Evolutionary conservation across 495 filamentous ascomycete genomes (phyloP), one percentile per base, ranked within the genome.

Genomic region (Staphylotrichum tortipilum): DNA sequence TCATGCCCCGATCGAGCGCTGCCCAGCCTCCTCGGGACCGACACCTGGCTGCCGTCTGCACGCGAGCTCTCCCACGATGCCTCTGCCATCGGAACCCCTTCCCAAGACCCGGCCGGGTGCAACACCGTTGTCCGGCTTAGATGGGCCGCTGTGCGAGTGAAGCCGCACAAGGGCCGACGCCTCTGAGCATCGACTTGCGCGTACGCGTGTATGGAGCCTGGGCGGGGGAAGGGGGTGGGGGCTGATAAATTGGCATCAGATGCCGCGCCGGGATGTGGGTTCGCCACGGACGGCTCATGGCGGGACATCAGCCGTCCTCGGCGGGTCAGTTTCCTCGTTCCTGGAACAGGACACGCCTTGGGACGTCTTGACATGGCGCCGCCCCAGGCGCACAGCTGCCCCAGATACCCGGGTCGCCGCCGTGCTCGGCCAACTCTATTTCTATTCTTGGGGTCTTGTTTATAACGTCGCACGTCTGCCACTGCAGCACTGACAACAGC

Each of bases 391-490:
- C 26, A 35, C 24, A n/a, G n/a, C n/a, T n/a, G 42, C 59, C 44
- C 52, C 41, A 56, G 47, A 54, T 52, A 59, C 56, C 59, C 41
- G 53, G 56, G 50, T 56, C 31, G 37, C 10, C 18, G 31, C 42
- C 22, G 6, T 44, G 17, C 33, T 36, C 31, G 34, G 23, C 24
- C 55, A 56, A 56, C 56, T 50, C 47, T 50, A 51, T 56, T 52
- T 56, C 59, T 61, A 56, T 61, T 56, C 37, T 55, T 53, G 51
- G 58, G 45, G 31, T 26, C 15, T 36, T 35, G 41, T n/a, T 37
- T 8, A 24, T 24, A 14, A 28, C 26, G 3, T 35, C 7, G 31
- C 24, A 30, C 33, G 26, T 6, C 40, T 39, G n/a, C n/a, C n/a
- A n/a, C 23, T 24, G 22, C 49, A 31, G 18, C 34, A 44, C 14